A percentile compares a stretch with the other conserved stretches of the same genome.
Evolutionary conservation across 331 rosid genomes (phyloP).

Genomic region (Acacia pycnantha): DNA sequence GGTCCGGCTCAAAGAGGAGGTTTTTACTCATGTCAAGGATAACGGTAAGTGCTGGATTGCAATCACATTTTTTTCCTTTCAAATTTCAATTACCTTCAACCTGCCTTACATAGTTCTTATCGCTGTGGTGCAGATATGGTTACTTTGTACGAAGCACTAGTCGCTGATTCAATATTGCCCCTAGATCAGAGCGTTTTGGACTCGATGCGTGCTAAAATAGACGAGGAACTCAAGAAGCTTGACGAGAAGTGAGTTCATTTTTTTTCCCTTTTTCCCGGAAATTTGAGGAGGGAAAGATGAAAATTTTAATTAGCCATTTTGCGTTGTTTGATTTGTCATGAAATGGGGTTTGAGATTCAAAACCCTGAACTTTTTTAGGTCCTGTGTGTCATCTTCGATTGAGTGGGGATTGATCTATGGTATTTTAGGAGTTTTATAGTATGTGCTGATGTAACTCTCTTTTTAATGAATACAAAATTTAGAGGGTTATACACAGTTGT

Average conservation of each 20-base stretch:
- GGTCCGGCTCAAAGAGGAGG: conserved; percentile 80
- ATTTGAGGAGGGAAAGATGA: background rate
- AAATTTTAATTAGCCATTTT: background rate
- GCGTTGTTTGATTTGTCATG: background rate
- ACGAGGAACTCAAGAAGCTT: conserved; percentile 70
- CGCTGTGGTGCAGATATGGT: conserved; percentile 63
- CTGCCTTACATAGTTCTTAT: background rate
- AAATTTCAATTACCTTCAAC: background rate
- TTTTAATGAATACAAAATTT: background rate
- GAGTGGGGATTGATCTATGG: background rate
- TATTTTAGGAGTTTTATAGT: background rate
- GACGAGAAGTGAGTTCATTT: conserved; percentile 82
- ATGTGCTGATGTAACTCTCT: background rate
- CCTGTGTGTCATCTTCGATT: background rate
- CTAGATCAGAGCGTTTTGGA: conserved; percentile 71
- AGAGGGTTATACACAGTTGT: background rate
- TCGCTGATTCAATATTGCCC: conserved; percentile 62
- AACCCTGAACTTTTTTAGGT: background rate
- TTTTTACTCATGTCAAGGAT: conserved; percentile 60
- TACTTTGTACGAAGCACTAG: conserved; percentile 81
- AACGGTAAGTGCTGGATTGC: conserved; percentile 50
- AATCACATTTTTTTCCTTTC: background rate
- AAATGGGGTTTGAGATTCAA: background rate
- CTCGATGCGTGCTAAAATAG: conserved; percentile 75
- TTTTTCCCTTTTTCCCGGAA: background rate